Evolutionary conservation across 768 basidiomycete species (phyloP).

Genomic region (Naematelia aurantialba): DNA sequence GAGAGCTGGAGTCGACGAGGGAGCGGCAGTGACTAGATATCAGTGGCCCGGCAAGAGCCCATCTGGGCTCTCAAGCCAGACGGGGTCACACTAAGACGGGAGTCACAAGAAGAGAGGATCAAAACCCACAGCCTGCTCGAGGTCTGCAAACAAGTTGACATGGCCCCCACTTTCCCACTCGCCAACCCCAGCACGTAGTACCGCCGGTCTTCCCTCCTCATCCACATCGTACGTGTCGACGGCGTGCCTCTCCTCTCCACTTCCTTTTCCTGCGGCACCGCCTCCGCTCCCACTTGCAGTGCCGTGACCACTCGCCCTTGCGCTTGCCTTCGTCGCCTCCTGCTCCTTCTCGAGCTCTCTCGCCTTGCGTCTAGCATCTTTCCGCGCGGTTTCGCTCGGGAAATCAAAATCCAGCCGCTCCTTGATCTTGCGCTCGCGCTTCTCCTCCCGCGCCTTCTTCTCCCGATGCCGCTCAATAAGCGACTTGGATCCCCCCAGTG

Average conservation of each 20-base stretch:
- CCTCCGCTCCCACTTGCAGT: too few species aligned
- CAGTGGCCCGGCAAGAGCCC: too few species aligned
- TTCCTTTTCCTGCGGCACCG: constrained; percentile 6
- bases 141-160: constrained; percentile 51
- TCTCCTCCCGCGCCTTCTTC: constrained; percentile 39
- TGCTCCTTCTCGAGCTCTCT: constrained; percentile 24
- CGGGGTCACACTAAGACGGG: too few species aligned
- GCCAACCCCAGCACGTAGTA: constrained; percentile 14
- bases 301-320: neutral
- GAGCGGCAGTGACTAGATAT: too few species aligned
- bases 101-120: too few species aligned
- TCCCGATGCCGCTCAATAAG: constrained; percentile 30
- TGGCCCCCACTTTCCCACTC: constrained; percentile 35
- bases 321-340: constrained; percentile 6
- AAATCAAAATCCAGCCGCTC: constrained; percentile 48
- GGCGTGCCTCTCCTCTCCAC: too few species aligned
- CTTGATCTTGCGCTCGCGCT: constrained; percentile 37
- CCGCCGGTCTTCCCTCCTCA: constrained; percentile 8
- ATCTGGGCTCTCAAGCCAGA: too few species aligned
- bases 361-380: constrained; percentile 15
- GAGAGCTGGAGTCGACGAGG: too few species aligned
- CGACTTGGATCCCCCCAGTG: neutral
- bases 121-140: constrained; percentile 42
- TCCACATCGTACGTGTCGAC: constrained; percentile 18
- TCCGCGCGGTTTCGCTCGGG: constrained; percentile 29